Evolutionary conservation across 352 stramenopile genomes (phyloP).

Genomic region (Blastocystis sp.): DNA sequence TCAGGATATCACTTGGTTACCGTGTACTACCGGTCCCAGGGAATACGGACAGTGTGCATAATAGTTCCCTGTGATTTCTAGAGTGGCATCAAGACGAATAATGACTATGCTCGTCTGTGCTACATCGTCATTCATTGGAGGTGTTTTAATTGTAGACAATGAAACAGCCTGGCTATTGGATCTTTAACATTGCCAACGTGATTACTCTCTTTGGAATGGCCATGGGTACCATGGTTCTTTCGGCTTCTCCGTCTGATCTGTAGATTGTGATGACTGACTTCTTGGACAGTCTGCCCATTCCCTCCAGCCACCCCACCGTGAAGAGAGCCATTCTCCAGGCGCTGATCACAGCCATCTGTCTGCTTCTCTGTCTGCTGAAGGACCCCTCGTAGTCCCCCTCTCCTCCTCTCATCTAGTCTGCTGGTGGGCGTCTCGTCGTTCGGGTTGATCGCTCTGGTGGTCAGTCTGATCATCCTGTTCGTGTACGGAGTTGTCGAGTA

Average conservation of each 20-base stretch:
- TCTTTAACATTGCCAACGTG: constrained; percentile 9
- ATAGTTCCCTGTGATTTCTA: not conserved
- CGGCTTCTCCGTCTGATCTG: not conserved
- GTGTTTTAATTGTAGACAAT: constrained; percentile 7
- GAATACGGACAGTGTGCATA: not conserved
- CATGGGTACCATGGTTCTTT: constrained; percentile 27
- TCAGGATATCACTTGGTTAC: constrained; percentile 18
- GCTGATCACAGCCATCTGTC: not conserved
- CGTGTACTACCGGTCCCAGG: not conserved
- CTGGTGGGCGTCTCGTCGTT: constrained; percentile 37
- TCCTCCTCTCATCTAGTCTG: not conserved
- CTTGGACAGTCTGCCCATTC: constrained; percentile 13
- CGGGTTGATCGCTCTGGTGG: constrained; percentile 7
- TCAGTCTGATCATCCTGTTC: constrained; percentile 16
- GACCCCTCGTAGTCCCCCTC: not conserved
- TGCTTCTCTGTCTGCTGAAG: constrained; percentile 19
- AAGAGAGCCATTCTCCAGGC: not conserved
- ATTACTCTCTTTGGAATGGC: constrained; percentile 27
- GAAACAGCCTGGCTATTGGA: not conserved
- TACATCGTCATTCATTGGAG: not conserved
- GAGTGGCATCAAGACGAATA: constrained; percentile 29
- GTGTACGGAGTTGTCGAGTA: constrained; percentile 6
- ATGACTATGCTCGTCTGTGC: constrained; percentile 48
- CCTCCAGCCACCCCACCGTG: not conserved
- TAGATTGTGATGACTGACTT: constrained; percentile 57